phyloP scores from a whole-genome alignment of 495 filamentous ascomycete genomes.

The Hypoxylon trugodes region DNA sequence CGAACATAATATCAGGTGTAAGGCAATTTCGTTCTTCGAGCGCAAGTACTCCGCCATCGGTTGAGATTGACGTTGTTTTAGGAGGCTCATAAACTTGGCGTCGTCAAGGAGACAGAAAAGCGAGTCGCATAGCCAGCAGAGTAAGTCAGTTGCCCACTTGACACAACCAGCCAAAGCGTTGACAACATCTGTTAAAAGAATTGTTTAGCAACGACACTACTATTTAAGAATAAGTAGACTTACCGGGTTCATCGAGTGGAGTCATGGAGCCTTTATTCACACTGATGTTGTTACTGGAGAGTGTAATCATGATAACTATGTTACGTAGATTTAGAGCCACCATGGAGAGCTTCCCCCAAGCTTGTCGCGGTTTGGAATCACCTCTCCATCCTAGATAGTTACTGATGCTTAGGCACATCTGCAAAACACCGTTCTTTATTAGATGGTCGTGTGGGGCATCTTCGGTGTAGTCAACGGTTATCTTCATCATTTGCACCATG shows the following conservation, averaged over 20 bases:
- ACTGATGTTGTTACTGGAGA: conserved; percentile 57
- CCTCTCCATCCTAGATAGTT: conserved; percentile 72
- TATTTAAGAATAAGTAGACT: conserved; percentile 23
- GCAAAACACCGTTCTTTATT: conserved; percentile 71
- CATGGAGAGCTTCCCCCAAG: conserved; percentile 77
- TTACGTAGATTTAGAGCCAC: conserved; percentile 75
- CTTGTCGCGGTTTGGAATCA: conserved; percentile 63
- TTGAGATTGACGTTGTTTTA: conserved; percentile 56
- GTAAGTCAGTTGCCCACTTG: conserved; percentile 74
- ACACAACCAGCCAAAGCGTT: conserved; percentile 63
- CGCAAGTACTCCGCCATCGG: conserved; percentile 57
- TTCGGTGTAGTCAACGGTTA: conserved; percentile 73
- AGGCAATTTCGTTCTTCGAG: conserved; percentile 59
- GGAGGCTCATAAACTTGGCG: conserved; percentile 53
- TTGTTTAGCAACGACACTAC: conserved; percentile 1
- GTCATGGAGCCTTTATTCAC: conserved; percentile 49
- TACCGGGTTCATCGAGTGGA: conserved; percentile 72
- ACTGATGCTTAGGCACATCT: conserved; percentile 74
- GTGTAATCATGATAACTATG: conserved; percentile 70
- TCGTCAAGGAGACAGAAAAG: conserved; percentile 69
- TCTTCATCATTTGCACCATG: conserved; percentile 69
- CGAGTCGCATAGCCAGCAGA: conserved; percentile 73
- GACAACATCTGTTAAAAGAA: conserved; percentile 55
- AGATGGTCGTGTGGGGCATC: conserved; percentile 74
- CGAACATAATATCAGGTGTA: conserved; percentile 76